Percentiles rank a stretch among this genome's conserved stretches.
Evolutionary conservation across 768 basidiomycete species (phyloP).

Genomic region (Imleria badia): DNA sequence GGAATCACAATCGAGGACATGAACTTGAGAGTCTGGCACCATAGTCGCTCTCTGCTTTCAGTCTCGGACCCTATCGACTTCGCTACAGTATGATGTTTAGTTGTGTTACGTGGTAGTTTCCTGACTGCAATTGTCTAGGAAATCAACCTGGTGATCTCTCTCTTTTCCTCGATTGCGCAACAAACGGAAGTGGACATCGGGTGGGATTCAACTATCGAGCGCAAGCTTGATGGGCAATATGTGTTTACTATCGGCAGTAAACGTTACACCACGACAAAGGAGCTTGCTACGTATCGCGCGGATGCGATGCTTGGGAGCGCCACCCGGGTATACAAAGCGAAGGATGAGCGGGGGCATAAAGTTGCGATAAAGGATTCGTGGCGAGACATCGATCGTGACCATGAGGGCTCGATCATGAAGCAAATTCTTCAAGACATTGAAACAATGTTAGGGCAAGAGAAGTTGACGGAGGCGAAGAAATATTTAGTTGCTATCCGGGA

Average conservation of each 20-base stretch:
- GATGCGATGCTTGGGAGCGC: background rate
- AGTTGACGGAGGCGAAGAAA: background rate
- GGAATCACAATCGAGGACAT: conserved; percentile 31
- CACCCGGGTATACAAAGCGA: background rate
- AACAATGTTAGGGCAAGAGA: background rate
- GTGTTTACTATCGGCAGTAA: background rate
- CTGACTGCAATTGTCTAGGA: background rate
- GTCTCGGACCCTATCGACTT: background rate
- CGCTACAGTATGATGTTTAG: background rate
- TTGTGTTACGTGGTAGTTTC: background rate
- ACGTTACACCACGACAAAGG: background rate
- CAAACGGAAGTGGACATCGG: background rate
- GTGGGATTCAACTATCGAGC: background rate
- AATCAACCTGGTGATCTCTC: background rate
- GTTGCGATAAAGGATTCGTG: conserved; percentile 1
- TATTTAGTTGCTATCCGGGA: background rate
- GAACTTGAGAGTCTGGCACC: conserved; percentile 28
- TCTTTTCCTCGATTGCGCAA: conserved; percentile 6
- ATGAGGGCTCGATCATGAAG: background rate
- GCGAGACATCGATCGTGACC: background rate
- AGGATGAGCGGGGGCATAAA: background rate
- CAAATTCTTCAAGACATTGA: background rate
- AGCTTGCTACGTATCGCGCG: background rate
- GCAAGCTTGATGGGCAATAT: background rate
- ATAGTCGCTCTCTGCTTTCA: background rate